Evolutionary conservation across 495 filamentous ascomycete genomes (phyloP).

Genomic region (Tuber borchii): DNA sequence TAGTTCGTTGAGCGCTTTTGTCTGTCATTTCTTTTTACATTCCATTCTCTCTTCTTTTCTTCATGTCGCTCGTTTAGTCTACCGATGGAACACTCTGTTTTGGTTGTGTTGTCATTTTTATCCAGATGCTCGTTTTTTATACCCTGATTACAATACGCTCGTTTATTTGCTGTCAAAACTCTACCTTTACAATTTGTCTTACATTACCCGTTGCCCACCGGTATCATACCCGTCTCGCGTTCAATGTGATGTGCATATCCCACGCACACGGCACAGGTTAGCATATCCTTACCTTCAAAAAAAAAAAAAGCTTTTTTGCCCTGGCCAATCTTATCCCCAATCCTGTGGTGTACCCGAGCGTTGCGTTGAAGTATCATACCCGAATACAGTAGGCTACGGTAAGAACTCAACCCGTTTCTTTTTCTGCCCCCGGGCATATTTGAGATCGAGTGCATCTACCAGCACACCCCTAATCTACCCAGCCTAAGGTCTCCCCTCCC

Average conservation of each 20-base stretch:
- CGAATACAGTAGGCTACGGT: not conserved
- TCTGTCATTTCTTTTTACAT: not conserved
- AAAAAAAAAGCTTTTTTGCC: not conserved
- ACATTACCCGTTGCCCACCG: not conserved
- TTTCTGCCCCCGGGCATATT: too few relatives aligned
- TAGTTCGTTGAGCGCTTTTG: not conserved
- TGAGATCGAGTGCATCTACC: not conserved
- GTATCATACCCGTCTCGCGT: not conserved
- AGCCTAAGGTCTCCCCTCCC: not conserved
- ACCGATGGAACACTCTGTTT: not conserved
- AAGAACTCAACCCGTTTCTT: not conserved
- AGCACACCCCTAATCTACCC: not conserved
- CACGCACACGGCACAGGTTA: not conserved
- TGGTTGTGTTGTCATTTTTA: not conserved
- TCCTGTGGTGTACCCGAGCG: not conserved
- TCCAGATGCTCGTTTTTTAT: not conserved
- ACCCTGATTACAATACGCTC: not conserved
- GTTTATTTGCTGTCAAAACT: not conserved
- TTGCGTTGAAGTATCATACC: too few relatives aligned
- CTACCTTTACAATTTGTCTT: not conserved
- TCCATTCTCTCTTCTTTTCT: not conserved
- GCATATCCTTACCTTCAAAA: not conserved
- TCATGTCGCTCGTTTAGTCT: not conserved
- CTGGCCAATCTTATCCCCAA: not conserved
- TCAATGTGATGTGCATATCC: too few relatives aligned